Evolutionary conservation across 225 moss, liverwort and hornwort species (phyloP).

Genomic region (Rhytidiadelphus loreus): DNA sequence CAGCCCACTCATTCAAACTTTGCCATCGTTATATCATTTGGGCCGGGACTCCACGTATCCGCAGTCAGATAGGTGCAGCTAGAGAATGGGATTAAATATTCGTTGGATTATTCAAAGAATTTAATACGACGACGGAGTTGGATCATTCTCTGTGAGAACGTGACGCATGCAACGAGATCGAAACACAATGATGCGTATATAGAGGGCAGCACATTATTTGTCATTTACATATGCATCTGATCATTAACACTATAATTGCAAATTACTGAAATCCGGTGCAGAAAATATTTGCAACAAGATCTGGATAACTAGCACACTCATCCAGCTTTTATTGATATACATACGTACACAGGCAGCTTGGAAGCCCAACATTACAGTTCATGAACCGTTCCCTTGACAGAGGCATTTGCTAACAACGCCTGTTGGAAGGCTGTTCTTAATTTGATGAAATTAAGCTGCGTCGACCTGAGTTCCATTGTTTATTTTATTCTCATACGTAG

Average conservation of each 20-base stretch:
- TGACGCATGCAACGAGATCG: background rate
- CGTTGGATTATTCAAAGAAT: too few relatives aligned
- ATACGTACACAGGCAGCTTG: background rate
- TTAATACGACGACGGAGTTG: background rate
- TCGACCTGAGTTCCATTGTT: background rate
- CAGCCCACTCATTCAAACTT: background rate
- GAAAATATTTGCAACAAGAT: background rate
- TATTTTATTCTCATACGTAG: background rate
- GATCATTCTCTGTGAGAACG: background rate
- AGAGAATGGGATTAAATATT: background rate
- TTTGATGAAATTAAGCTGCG: background rate
- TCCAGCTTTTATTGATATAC: background rate
- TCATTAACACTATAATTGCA: background rate
- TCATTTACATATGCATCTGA: too few relatives aligned
- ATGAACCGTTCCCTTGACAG: too few relatives aligned
- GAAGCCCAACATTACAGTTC: background rate
- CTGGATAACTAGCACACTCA: background rate
- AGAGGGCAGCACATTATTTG: background rate
- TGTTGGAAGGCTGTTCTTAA: background rate
- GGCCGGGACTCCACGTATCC: too few relatives aligned
- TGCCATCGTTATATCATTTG: background rate
- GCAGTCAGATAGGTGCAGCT: background rate
- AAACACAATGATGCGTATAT: background rate
- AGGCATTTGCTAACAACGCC: background rate
- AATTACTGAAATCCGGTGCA: background rate